These are phyloP conservation scores for Heterobasidion irregulare DNA, from an alignment of 1,284 basidiomycete genomes.

Conservation along the genomic window DNA sequence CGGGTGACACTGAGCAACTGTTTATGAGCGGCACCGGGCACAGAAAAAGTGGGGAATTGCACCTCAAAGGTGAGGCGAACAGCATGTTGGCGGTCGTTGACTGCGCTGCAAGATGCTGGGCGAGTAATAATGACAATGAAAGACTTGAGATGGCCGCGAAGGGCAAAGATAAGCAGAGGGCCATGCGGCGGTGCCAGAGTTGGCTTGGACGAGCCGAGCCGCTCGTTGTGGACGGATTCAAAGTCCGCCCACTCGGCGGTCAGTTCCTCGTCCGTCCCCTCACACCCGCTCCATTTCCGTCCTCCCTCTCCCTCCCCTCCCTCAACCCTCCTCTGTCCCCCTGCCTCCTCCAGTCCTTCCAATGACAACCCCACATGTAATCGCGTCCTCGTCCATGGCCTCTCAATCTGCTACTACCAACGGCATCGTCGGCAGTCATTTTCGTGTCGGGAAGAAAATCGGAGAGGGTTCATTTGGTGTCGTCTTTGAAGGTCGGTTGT, in stretches of 20 bases:
- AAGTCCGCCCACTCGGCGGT: constrained; percentile 1
- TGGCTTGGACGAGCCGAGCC: no score
- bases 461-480: constrained; percentile 83
- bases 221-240: not conserved
- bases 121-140: no score
- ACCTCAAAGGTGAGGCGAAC: no score
- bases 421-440: constrained; percentile 70
- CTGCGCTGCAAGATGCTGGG: no score
- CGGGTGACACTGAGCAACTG: no score
- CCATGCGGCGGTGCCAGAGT: no score
- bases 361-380: constrained; percentile 74
- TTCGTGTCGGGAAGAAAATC: constrained; percentile 80
- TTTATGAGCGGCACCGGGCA: no score
- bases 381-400: constrained; percentile 56
- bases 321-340: constrained; percentile 11
- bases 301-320: not conserved
- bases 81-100: no score
- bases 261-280: not conserved
- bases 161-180: no score
- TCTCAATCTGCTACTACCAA: constrained; percentile 52
- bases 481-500: constrained; percentile 65
- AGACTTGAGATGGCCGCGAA: no score
- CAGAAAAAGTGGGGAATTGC: no score
- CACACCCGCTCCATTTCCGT: not conserved
- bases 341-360: constrained; percentile 15